These are phyloP conservation scores for Plasmodium blacklocki DNA, from an alignment of 169 alveolate genomes.

Conservation along the genomic window DNA sequence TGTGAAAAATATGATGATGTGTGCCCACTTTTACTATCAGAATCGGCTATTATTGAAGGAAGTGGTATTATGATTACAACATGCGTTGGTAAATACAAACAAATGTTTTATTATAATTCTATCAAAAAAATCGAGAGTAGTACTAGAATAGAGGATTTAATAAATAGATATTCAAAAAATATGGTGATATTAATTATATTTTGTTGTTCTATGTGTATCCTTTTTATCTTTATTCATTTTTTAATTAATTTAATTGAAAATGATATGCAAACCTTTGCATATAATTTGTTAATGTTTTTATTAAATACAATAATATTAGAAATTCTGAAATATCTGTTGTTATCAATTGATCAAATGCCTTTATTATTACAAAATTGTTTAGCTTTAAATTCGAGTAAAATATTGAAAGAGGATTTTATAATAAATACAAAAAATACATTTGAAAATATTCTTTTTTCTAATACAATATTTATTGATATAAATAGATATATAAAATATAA, in stretches of 20 bases:
- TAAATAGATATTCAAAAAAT: slow-evolving; percentile 52
- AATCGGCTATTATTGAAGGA: slow-evolving; percentile 23
- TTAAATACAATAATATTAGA: slow-evolving; percentile 42
- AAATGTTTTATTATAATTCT: slow-evolving; percentile 40
- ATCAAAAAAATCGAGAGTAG: slow-evolving; percentile 31
- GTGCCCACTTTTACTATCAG: slow-evolving; percentile 45
- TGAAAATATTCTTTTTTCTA: slow-evolving; percentile 38
- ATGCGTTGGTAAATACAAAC: slow-evolving; percentile 66
- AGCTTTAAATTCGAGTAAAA: slow-evolving; percentile 32
- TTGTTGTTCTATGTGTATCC: slow-evolving; percentile 61
- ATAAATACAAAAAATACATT: slow-evolving; percentile 51
- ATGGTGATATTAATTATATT: slow-evolving; percentile 41
- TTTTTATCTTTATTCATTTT: slow-evolving; percentile 58
- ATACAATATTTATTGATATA: slow-evolving; percentile 37
- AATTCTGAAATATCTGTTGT: slow-evolving; percentile 25
- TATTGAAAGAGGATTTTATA: slow-evolving; percentile 49
- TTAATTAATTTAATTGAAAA: slow-evolving; percentile 35
- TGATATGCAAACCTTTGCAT: slow-evolving; percentile 61
- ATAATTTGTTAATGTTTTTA: slow-evolving; percentile 51
- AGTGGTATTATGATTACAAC: slow-evolving; percentile 58
- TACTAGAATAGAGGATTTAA: slow-evolving; percentile 32
- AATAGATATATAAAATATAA: slow-evolving; percentile 37
- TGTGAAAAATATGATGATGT: slow-evolving; percentile 10
- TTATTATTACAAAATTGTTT: slow-evolving; percentile 55
- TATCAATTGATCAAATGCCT: slow-evolving; percentile 68